A percentile compares a stretch with the other conserved stretches of the same genome.
phyloP scores from a whole-genome alignment of 768 basidiomycete species.

The Amyloporia xantha region DNA sequence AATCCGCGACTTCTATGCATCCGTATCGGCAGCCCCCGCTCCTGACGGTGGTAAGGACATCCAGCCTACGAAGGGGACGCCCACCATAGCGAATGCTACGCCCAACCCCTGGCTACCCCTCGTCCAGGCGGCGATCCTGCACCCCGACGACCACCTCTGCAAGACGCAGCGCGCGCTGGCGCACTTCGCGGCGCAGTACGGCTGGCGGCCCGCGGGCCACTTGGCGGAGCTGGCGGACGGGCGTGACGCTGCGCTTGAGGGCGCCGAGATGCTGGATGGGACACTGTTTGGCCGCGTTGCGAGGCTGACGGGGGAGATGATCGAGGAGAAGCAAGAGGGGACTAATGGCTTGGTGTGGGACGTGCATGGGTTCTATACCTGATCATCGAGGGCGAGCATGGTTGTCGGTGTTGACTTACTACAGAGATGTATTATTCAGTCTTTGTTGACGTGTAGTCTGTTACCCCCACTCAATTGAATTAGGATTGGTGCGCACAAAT shows the following conservation, averaged over 20 bases:
- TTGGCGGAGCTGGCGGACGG: slow-evolving; percentile 20
- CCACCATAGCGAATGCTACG: slow-evolving; percentile 27
- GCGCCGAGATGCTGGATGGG: slow-evolving; percentile 48
- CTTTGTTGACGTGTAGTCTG: no score
- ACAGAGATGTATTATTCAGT: no score
- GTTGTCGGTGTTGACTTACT: no score
- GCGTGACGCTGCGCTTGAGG: slow-evolving; percentile 27
- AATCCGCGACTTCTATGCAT: slow-evolving; percentile 31
- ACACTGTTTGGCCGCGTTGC: slow-evolving; percentile 53
- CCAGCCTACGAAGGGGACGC: slow-evolving; percentile 19
- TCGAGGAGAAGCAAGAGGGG: no score
- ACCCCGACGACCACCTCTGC: slow-evolving; percentile 50
- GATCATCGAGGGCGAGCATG: no score
- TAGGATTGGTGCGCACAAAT: no score
- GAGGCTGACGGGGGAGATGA: slow-evolving; percentile 30
- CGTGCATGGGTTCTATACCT: no score
- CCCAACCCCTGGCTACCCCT: slow-evolving; percentile 56
- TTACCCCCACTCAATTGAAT: no score
- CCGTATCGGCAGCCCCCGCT: slow-evolving; percentile 30
- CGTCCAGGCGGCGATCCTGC: slow-evolving; percentile 40
- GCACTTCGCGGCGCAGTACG: slow-evolving; percentile 40
- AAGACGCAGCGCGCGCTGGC: slow-evolving; percentile 43
- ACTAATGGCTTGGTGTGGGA: no score
- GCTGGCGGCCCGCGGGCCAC: slow-evolving; percentile 28
- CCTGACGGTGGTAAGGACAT: slow-evolving; percentile 19